Base-by-base conservation (phyloP, 306 rosid genomes). In the Leucaena leucocephala region DNA sequence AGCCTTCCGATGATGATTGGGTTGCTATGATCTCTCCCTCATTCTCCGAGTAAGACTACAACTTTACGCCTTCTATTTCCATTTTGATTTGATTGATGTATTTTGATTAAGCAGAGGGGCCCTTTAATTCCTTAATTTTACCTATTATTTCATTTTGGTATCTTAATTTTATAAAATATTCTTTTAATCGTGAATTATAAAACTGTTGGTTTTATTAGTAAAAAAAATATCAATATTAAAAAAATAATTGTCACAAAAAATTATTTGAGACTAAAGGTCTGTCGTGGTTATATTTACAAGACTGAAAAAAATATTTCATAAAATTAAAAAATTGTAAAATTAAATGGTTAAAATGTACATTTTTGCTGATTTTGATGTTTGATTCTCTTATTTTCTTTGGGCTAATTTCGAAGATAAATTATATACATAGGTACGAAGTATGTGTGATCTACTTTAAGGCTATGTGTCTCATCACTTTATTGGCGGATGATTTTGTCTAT, bases 21-120 rank as follows among this genome's bases (percentile, higher is more conserved):
- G 82, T 94, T 2, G 98, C 92, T 58, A 94, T 94, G 95, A 87
- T 94, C 45, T 89, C 98, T 10, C 98, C 97, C 52, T 85, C 97
- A 13, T 57, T 44, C 78, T 81, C 98, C 0, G 75, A 88, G 98
- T 94, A 92, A 76, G 89, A 21, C 21, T 0, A 34, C 2, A 35
- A 61, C 67, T 33, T 33, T 4, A 33, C 9, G 7, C n/a, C 17
- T 61, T 58, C 9, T 17, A 4, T 19, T 17, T 21, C 7, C 19
- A 8, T 55, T 8, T 55, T 17, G 27, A 55, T 55, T 55, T 19
- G 62, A 55, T 17, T 17, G 11, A 54, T 54, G 3, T 46, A 19
- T 40, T 40, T 40, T 40, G 43, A 40, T 40, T 40, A 40, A 40
- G 1, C 5, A 40, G 3, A 36, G 39, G 3, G 1, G 3, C 39